phyloP scores from a whole-genome alignment of 176 grass and related monocot species.

The Zoysia japonica region DNA sequence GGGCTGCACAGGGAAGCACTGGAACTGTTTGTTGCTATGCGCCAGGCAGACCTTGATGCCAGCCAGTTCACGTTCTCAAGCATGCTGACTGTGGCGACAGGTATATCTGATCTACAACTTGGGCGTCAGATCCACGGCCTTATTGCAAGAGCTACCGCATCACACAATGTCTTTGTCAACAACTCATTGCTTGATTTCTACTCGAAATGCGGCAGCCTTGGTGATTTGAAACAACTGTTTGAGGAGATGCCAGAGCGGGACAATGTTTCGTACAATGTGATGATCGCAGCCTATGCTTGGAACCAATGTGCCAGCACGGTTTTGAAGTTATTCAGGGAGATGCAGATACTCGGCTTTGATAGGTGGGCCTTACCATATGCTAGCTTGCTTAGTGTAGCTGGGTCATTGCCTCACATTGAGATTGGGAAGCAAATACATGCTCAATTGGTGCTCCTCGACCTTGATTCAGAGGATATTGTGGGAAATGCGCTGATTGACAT shows the following conservation, averaged over 20 bases:
- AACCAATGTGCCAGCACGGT: slow-evolving; percentile 36
- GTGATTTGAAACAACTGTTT: slow-evolving; percentile 57
- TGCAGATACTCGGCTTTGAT: slow-evolving; percentile 55
- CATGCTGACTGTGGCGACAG: slow-evolving; percentile 55
- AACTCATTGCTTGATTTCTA: slow-evolving; percentile 90
- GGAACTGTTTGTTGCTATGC: slow-evolving; percentile 57
- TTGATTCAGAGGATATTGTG: slow-evolving; percentile 50
- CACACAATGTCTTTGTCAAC: slow-evolving; percentile 64
- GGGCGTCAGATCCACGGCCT: slow-evolving; percentile 69
- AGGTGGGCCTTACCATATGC: slow-evolving; percentile 64
- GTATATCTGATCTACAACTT: slow-evolving; percentile 50
- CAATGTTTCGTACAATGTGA: slow-evolving; percentile 80
- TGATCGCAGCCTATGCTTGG: slow-evolving; percentile 68
- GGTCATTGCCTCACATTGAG: slow-evolving; percentile 49
- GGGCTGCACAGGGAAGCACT: slow-evolving; percentile 57
- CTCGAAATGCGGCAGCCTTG: slow-evolving; percentile 63
- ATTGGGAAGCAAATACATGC: slow-evolving; percentile 87
- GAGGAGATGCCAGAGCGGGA: slow-evolving; percentile 68
- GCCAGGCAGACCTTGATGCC: slow-evolving; percentile 11
- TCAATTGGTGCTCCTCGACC: slow-evolving; percentile 51
- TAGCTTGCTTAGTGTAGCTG: slow-evolving; percentile 68
- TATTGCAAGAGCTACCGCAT: slow-evolving; percentile 49
- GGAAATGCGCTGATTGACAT: slow-evolving; percentile 74
- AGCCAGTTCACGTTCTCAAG: slow-evolving; percentile 73
- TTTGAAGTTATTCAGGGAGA: slow-evolving; percentile 61